Evolutionary conservation across 2,329 filamentous ascomycete genomes (phyloP).

Genomic region (Fusarium brevicatenulatum): DNA sequence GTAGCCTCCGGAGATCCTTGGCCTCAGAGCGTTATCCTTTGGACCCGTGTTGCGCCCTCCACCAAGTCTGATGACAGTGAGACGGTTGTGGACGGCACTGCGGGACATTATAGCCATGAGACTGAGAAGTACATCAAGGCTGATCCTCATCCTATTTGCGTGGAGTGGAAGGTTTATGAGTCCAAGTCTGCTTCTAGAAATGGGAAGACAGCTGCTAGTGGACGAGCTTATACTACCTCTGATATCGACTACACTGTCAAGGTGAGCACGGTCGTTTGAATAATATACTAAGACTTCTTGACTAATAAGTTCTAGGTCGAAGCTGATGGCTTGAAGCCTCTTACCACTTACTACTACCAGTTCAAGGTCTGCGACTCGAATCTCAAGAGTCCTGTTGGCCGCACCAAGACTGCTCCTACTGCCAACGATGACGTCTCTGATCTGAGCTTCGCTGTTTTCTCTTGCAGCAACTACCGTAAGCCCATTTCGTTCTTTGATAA

Average conservation of each 20-base stretch:
- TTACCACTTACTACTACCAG: conserved; percentile 75
- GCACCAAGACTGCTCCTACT: conserved; percentile 75
- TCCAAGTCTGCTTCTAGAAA: conserved; percentile 52
- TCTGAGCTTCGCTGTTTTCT: conserved; percentile 74
- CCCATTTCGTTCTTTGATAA: too few relatives aligned
- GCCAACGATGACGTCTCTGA: conserved; percentile 64
- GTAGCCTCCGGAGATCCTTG: conserved; percentile 61
- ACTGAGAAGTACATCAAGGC: conserved; percentile 54
- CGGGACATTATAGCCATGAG: conserved; percentile 58
- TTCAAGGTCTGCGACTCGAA: conserved; percentile 74
- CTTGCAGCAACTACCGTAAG: conserved; percentile 72
- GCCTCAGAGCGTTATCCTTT: conserved; percentile 68
- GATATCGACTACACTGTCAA: conserved; percentile 83
- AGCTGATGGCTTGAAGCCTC: conserved; percentile 68
- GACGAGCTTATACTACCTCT: conserved; percentile 73
- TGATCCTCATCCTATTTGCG: conserved; percentile 67
- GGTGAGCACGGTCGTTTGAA: conserved; percentile 48
- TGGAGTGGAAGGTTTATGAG: conserved; percentile 67
- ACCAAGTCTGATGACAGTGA: conserved; percentile 58
- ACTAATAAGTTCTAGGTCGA: conserved; percentile 61
- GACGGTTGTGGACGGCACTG: conserved; percentile 48
- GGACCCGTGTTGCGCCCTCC: conserved; percentile 59
- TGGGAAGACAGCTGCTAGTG: conserved; percentile 60
- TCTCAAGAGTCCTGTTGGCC: conserved; percentile 69
- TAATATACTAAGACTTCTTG: fast-evolving